Evolutionary conservation across 2,329 filamentous ascomycete genomes (phyloP).

Genomic region (Ambrosiella xylebori): DNA sequence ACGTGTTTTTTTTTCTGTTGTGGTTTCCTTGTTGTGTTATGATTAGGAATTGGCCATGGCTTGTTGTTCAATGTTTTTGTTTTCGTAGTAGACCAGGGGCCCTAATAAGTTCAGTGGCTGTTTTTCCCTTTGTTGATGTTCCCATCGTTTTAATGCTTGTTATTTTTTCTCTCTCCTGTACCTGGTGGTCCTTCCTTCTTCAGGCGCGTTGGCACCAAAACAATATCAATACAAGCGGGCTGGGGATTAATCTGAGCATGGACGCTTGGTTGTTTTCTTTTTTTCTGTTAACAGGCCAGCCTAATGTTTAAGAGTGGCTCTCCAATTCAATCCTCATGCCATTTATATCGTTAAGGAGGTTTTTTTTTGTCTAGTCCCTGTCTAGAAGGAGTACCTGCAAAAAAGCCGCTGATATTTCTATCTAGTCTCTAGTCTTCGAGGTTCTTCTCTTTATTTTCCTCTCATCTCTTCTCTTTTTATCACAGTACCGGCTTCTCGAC

Average conservation of each 20-base stretch:
- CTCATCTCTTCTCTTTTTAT: constrained; percentile 6
- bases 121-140: background rate
- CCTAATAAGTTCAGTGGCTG: constrained; percentile 1
- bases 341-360: background rate
- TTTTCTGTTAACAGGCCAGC: too few relatives aligned
- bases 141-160: background rate
- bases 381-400: background rate
- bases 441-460: background rate
- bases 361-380: constrained; percentile 1
- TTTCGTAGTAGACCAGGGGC: background rate
- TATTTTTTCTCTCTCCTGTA: background rate
- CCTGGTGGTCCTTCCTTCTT: background rate
- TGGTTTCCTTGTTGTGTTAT: background rate
- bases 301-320: background rate
- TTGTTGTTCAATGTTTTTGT: constrained; percentile 4
- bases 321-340: background rate
- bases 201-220: background rate
- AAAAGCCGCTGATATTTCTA: background rate
- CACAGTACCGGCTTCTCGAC: background rate
- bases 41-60: background rate
- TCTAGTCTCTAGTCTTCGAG: background rate
- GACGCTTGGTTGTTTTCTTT: background rate
- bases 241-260: background rate
- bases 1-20: too few relatives aligned
- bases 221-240: background rate